These are phyloP conservation scores for Aspergillus cavernicola DNA, from an alignment of 495 filamentous ascomycete species.

Conservation along the genomic window DNA sequence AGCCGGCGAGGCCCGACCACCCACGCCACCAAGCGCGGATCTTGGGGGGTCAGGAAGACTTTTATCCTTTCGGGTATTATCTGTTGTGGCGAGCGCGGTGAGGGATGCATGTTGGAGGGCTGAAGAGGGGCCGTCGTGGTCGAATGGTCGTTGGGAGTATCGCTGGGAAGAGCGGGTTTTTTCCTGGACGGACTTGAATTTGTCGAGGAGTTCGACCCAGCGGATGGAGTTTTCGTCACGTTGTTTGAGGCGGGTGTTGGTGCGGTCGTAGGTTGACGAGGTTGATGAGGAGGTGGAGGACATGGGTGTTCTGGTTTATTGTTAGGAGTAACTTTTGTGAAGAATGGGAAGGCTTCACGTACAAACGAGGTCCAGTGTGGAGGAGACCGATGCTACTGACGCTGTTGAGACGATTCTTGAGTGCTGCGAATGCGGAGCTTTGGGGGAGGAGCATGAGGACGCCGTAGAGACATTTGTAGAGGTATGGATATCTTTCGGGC, in stretches of 20 bases:
- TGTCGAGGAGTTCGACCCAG: conserved; percentile 94
- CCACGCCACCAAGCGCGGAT: conserved; percentile 27
- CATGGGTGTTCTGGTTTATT: conserved; percentile 5
- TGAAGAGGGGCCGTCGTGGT: conserved; percentile 23
- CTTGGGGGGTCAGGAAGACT: conserved; percentile 40
- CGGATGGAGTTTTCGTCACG: conserved; percentile 80
- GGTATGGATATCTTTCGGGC: conserved; percentile 89
- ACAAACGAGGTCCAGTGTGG: conserved; percentile 79
- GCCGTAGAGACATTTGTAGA: conserved; percentile 98
- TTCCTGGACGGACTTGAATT: conserved; percentile 89
- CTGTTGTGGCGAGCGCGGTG: conserved; percentile 32
- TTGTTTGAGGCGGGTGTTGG: conserved; percentile 67
- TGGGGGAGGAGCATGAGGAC: conserved; percentile 97
- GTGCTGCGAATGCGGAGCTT: conserved; percentile 90
- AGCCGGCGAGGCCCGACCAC: conserved; percentile 24
- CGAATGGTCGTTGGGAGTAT: conserved; percentile 31
- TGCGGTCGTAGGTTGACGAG: conserved; percentile 55
- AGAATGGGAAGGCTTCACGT: conserved; percentile 36
- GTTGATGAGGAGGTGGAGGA: conserved; percentile 14
- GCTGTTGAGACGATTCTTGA: conserved; percentile 95
- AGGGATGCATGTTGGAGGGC: conserved; percentile 25
- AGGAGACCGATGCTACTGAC: conserved; percentile 96
- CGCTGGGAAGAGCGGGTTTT: conserved; percentile 56
- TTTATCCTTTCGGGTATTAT: conserved; percentile 39
- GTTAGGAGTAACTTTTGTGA: not conserved